These are phyloP conservation scores for Coriaria nepalensis DNA, from an alignment of 306 rosid species.

Conservation along the genomic window DNA sequence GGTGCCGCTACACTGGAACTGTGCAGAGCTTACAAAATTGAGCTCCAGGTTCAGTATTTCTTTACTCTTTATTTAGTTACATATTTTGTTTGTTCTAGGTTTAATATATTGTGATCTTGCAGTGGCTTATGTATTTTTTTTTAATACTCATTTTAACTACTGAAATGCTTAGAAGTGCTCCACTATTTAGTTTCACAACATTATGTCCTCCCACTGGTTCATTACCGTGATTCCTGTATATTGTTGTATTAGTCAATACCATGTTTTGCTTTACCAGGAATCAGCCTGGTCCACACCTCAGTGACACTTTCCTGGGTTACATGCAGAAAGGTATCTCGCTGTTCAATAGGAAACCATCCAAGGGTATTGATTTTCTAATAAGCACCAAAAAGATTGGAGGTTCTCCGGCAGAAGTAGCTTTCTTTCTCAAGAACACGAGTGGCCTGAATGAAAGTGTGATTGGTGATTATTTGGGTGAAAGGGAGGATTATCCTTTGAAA, in stretches of 20 bases:
- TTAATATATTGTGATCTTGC: no score
- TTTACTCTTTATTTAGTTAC: slow-evolving; percentile 10
- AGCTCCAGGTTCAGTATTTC: slow-evolving; percentile 67
- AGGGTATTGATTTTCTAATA: slow-evolving; percentile 82
- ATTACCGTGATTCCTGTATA: no score
- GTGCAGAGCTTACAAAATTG: slow-evolving; percentile 83
- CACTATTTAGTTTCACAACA: no score
- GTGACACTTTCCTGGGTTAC: slow-evolving; percentile 38
- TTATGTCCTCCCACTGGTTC: no score
- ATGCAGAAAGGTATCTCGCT: slow-evolving; percentile 93
- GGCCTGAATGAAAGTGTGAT: slow-evolving; percentile 78
- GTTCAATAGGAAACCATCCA: slow-evolving; percentile 88
- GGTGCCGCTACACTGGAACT: slow-evolving; percentile 89
- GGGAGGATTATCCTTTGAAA: slow-evolving; percentile 87
- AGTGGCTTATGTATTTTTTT: no score
- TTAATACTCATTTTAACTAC: no score
- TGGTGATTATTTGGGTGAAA: slow-evolving; percentile 96
- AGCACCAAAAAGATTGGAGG: slow-evolving; percentile 66
- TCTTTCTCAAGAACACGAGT: slow-evolving; percentile 66
- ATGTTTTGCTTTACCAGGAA: slow-evolving; percentile 15
- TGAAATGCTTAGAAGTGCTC: no score
- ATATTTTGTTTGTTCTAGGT: neutral
- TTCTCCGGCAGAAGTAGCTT: slow-evolving; percentile 82
- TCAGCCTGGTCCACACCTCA: slow-evolving; percentile 14
- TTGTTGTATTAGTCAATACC: neutral